Evolutionary conservation across 306 rosid genomes (phyloP).

Genomic region (Cucurbita argyrosperma): DNA sequence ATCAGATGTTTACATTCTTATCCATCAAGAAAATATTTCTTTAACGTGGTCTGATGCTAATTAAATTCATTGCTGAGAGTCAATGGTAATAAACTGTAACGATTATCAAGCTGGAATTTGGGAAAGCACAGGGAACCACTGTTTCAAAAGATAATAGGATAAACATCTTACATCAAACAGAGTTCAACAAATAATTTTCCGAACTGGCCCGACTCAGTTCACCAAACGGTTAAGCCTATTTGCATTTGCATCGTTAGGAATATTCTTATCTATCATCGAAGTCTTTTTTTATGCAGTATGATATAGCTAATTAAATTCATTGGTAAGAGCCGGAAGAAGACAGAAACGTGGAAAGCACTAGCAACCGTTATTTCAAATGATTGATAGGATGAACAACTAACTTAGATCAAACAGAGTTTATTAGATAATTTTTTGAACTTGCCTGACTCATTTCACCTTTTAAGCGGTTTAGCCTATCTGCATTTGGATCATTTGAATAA

Average conservation of each 20-base stretch:
- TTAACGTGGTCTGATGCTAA: background rate
- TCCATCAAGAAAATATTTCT: background rate
- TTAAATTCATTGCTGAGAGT: background rate
- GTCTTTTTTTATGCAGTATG: background rate
- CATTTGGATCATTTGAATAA: conserved; percentile 61
- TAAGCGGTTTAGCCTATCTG: conserved; percentile 57
- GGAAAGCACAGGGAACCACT: background rate
- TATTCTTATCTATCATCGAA: background rate
- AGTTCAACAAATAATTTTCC: background rate
- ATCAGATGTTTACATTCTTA: no score
- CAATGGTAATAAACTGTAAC: background rate
- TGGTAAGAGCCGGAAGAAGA: background rate
- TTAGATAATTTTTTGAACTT: background rate
- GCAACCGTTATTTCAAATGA: background rate
- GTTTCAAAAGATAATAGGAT: background rate
- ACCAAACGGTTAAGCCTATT: conserved; percentile 55
- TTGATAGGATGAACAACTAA: background rate
- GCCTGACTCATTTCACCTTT: conserved; percentile 88
- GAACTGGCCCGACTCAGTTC: conserved; percentile 47
- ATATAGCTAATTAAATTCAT: background rate
- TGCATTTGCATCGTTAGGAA: conserved; percentile 48
- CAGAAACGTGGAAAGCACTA: background rate
- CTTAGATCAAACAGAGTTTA: background rate
- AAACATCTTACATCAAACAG: background rate
- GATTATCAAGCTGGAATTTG: background rate